Conservation (phyloP, 352 stramenopile genomes). For the Pilasporangium apinafurcum region DNA sequence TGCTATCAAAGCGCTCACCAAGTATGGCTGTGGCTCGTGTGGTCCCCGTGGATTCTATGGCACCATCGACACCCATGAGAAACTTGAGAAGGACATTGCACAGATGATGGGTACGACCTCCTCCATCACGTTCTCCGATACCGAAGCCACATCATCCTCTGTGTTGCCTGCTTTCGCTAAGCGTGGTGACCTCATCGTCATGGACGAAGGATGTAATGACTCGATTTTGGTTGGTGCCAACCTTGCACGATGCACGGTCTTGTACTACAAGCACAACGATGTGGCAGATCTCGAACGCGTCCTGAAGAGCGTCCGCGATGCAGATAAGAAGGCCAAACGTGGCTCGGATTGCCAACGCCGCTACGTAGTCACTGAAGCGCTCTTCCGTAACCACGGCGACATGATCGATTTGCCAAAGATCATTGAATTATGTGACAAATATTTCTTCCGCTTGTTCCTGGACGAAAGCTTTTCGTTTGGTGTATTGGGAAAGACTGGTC, state of each 20-base stretch:
- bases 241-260: conserved; percentile 90
- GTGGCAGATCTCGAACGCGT: conserved; percentile 93
- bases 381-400: conserved; percentile 97
- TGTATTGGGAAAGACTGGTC: conserved; percentile 88
- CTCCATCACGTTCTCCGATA: conserved; percentile 97
- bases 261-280: conserved; percentile 98
- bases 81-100: conserved; percentile 89
- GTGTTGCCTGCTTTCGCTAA: conserved; percentile 97
- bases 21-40: conserved; percentile 97
- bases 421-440: conserved; percentile 88
- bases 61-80: conserved; percentile 90
- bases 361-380: conserved; percentile 97
- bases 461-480: conserved; percentile 93
- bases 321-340: conserved; percentile 85
- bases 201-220: conserved; percentile 96
- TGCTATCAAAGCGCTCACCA: conserved; percentile 85
- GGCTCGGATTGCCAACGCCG: conserved; percentile 86
- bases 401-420: conserved; percentile 93
- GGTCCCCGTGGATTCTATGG: conserved; percentile 98
- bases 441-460: conserved; percentile 83
- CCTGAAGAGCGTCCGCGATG: conserved; percentile 78
- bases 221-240: conserved; percentile 91
- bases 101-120: conserved; percentile 90
- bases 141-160: conserved; percentile 90
- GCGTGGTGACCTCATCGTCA: conserved; percentile 94